A percentile compares a stretch with the other conserved stretches of the same genome.
Evolutionary conservation across 140 eudicot genomes (phyloP).

Genomic region (Anethum foeniculum): DNA sequence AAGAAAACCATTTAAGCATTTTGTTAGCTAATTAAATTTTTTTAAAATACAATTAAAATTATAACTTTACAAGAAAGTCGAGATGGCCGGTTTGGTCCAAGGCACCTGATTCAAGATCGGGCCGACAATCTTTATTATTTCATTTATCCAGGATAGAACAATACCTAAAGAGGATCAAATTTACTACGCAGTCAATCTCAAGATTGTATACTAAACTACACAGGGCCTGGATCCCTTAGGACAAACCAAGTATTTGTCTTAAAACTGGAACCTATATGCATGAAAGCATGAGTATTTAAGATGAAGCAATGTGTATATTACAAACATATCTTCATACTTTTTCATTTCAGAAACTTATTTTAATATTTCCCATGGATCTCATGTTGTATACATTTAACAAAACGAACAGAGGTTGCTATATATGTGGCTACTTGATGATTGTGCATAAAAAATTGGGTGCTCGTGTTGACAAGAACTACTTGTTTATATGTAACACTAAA

Average conservation of each 20-base stretch:
- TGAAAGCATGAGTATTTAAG: background rate
- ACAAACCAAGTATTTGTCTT: too few relatives aligned
- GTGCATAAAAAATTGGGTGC: too few relatives aligned
- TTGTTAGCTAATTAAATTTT: conserved; percentile 2
- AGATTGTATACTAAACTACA: too few relatives aligned
- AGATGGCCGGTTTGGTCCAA: background rate
- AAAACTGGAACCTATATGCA: background rate
- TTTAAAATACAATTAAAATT: conserved; percentile 11
- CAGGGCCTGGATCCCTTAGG: background rate
- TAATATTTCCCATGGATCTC: too few relatives aligned
- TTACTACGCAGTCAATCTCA: too few relatives aligned
- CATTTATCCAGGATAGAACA: background rate
- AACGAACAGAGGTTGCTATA: too few relatives aligned
- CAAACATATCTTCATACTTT: background rate
- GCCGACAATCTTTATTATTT: background rate
- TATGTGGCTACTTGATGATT: too few relatives aligned
- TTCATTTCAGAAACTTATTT: too few relatives aligned
- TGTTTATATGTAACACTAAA: too few relatives aligned
- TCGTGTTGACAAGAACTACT: background rate
- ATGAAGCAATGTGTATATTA: background rate
- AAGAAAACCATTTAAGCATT: background rate
- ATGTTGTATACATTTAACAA: too few relatives aligned
- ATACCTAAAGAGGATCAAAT: background rate
- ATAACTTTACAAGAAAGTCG: background rate
- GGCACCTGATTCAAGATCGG: background rate